Conservation (phyloP, 108 stramenopile species). For the Chaetoceros tenuissimus region DNA sequence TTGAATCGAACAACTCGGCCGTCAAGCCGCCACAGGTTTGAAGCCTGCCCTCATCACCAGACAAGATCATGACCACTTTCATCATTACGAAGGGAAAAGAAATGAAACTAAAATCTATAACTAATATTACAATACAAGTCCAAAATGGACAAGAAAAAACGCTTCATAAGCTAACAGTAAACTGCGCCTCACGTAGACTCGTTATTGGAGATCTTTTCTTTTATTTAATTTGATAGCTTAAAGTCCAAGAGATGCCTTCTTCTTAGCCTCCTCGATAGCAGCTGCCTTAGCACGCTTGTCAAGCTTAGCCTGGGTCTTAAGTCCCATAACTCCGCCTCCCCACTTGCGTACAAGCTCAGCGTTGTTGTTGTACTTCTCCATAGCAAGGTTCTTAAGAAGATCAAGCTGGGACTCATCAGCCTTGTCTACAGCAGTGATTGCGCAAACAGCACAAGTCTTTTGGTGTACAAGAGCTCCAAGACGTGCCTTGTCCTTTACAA, state of each 20-base stretch:
- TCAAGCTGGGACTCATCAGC: slow-evolving; percentile 83
- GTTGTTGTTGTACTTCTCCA: slow-evolving; percentile 96
- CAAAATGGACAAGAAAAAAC: not conserved
- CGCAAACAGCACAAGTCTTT: slow-evolving; percentile 87
- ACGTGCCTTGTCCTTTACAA: slow-evolving; percentile 99
- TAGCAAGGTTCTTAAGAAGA: slow-evolving; percentile 70
- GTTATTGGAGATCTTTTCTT: slow-evolving; percentile 2
- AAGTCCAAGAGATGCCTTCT: slow-evolving; percentile 74
- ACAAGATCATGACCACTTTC: slow-evolving; percentile 51
- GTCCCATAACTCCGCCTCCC: slow-evolving; percentile 99
- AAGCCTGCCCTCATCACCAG: slow-evolving; percentile 70
- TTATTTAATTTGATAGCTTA: slow-evolving; percentile 35
- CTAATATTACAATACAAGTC: not conserved
- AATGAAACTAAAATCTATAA: slow-evolving; percentile 1
- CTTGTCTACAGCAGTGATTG: slow-evolving; percentile 87
- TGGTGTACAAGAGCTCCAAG: slow-evolving; percentile 96
- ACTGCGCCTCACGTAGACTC: not conserved
- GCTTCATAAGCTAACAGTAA: not conserved
- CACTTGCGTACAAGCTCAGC: slow-evolving; percentile 83
- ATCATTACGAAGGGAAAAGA: no score
- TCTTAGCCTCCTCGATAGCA: slow-evolving; percentile 95
- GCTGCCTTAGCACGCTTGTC: slow-evolving; percentile 95
- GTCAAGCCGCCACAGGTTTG: slow-evolving; percentile 79
- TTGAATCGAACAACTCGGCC: slow-evolving; percentile 88
- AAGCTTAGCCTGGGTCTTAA: slow-evolving; percentile 98